phyloP scores from a whole-genome alignment of 768 basidiomycete species.

The Mrakia frigida region DNA sequence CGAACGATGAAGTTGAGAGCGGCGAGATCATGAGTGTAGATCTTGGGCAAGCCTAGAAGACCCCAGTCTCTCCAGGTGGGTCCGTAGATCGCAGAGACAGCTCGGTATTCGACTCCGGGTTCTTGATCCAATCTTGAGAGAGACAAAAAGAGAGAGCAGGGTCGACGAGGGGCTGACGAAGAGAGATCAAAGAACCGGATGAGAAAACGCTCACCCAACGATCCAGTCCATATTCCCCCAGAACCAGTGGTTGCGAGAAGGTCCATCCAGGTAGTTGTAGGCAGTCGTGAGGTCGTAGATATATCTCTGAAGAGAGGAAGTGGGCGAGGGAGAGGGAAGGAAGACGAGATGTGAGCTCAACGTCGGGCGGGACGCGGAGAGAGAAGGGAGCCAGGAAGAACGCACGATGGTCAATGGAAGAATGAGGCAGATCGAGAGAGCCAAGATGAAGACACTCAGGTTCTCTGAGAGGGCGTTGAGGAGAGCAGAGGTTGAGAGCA shows the following conservation, averaged over 20 bases:
- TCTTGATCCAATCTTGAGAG: not conserved
- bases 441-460: no score
- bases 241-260: not conserved
- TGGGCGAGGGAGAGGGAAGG: not conserved
- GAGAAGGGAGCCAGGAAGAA: not conserved
- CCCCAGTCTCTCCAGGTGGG: not conserved
- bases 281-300: not conserved
- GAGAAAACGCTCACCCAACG: not conserved
- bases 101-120: not conserved
- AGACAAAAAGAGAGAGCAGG: no score
- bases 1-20: not conserved
- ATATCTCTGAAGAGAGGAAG: not conserved
- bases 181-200: no score
- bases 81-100: not conserved
- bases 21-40: not conserved
- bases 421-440: no score
- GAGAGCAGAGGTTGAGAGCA: no score
- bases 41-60: not conserved
- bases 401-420: not conserved
- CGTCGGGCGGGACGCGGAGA: no score
- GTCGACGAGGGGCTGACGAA: no score
- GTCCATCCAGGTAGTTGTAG: not conserved
- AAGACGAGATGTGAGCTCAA: not conserved
- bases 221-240: not conserved
- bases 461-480: no score